Evolutionary conservation across 106 monocot species (phyloP).

Genomic region (Xerophyta viscosa): DNA sequence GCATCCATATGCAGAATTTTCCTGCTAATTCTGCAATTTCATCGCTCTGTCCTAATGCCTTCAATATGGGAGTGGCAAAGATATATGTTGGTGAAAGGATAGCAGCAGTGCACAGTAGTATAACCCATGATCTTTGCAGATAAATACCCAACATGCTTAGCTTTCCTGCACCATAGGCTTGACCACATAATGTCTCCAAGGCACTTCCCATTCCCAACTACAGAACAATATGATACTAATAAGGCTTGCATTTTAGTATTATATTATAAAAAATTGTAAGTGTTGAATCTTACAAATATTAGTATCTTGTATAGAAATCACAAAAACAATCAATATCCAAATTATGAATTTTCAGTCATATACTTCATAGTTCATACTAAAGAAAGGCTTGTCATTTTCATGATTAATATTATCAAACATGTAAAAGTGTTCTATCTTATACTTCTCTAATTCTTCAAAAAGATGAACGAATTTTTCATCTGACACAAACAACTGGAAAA

Average conservation of each 20-base stretch:
- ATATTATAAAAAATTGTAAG: background rate
- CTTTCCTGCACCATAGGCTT: conserved; percentile 30
- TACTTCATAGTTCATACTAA: no score
- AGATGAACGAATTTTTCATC: no score
- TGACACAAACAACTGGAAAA: no score
- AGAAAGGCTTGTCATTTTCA: no score
- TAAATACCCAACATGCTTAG: conserved; percentile 25
- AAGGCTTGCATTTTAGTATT: no score
- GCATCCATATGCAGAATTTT: conserved; percentile 31
- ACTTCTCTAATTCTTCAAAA: no score
- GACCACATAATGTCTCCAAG: conserved; percentile 33
- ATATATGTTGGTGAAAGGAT: conserved; percentile 9
- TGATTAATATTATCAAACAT: no score
- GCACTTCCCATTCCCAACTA: conserved; percentile 47
- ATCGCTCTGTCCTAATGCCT: conserved; percentile 14
- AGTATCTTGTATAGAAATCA: no score
- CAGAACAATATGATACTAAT: background rate
- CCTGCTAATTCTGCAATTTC: conserved; percentile 31
- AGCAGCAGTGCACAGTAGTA: conserved; percentile 14
- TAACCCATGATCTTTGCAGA: conserved; percentile 33
- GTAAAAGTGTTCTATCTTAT: no score
- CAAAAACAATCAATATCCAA: no score
- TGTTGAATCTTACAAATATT: no score
- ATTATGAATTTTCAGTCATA: no score
- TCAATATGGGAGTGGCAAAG: conserved; percentile 20